A percentile compares a stretch with the other conserved stretches of the same genome.
These are phyloP conservation scores for Phytophthora kernoviae DNA, from an alignment of 352 stramenopile genomes.

Conservation along the genomic window DNA sequence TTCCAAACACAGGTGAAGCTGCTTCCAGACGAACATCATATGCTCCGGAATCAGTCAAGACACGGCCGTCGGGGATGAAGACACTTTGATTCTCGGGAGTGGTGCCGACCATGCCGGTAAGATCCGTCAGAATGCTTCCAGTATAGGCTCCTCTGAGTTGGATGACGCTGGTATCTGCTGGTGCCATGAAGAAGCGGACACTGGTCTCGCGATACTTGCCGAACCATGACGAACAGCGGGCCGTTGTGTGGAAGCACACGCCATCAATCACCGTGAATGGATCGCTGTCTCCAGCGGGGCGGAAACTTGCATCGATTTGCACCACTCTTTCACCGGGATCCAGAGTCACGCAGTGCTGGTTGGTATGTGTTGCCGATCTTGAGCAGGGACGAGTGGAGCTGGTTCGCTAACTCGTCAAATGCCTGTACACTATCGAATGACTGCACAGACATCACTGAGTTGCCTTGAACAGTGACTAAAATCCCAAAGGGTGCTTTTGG, in stretches of 20 bases:
- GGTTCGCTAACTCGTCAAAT: conserved; percentile 37
- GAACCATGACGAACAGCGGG: conserved; percentile 62
- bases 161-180: conserved; percentile 31
- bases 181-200: conserved; percentile 52
- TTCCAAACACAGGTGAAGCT: conserved; percentile 35
- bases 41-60: conserved; percentile 30
- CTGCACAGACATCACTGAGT: conserved; percentile 30
- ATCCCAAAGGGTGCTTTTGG: conserved; percentile 20
- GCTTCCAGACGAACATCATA: conserved; percentile 56
- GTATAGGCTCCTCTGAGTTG: conserved; percentile 32
- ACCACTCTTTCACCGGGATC: conserved; percentile 39
- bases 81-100: background rate
- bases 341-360: conserved; percentile 44
- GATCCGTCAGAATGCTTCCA: conserved; percentile 39
- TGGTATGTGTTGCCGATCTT: conserved; percentile 21
- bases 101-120: conserved; percentile 36
- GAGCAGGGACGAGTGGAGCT: conserved; percentile 30
- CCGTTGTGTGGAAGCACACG: conserved; percentile 66
- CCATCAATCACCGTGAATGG: conserved; percentile 40
- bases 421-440: conserved; percentile 35
- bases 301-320: conserved; percentile 55
- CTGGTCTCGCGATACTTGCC: conserved; percentile 39
- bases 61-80: conserved; percentile 35
- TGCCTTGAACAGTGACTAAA: conserved; percentile 27
- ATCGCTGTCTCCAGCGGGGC: conserved; percentile 5